phyloP scores from a whole-genome alignment of 208 protist genomes.

The Perkinsela sp. region DNA sequence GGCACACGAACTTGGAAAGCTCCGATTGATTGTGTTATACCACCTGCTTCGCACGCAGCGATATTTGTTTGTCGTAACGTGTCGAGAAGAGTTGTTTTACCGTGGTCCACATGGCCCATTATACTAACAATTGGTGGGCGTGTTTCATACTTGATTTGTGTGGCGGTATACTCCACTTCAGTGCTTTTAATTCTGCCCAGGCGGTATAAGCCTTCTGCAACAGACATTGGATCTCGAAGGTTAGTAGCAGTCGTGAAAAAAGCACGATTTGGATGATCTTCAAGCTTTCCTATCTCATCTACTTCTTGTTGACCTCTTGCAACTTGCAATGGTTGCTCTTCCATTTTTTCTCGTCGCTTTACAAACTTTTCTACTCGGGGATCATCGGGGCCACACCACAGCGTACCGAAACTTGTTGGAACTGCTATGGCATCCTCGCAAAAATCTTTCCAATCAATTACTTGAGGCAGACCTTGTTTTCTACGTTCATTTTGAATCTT shows the following conservation, averaged over 20 bases:
- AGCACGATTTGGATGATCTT: slow-evolving; percentile 44
- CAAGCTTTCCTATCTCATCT: slow-evolving; percentile 28
- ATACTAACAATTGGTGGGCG: slow-evolving; percentile 81
- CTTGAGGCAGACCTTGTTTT: slow-evolving; percentile 41
- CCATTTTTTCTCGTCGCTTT: slow-evolving; percentile 40
- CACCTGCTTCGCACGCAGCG: slow-evolving; percentile 70
- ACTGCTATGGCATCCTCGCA: slow-evolving; percentile 52
- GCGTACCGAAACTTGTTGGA: slow-evolving; percentile 29
- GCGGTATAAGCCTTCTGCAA: slow-evolving; percentile 33
- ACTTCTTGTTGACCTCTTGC: slow-evolving; percentile 25
- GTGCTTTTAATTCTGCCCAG: slow-evolving; percentile 36
- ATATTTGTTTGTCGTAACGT: slow-evolving; percentile 68
- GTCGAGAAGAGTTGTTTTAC: slow-evolving; percentile 88
- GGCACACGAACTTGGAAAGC: slow-evolving; percentile 27
- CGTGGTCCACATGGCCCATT: slow-evolving; percentile 96
- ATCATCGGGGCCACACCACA: slow-evolving; percentile 56
- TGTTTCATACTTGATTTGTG: slow-evolving; percentile 26
- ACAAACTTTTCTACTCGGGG: slow-evolving; percentile 33
- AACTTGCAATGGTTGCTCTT: slow-evolving; percentile 34
- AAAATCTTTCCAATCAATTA: slow-evolving; percentile 57
- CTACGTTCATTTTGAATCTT: slow-evolving; percentile 56
- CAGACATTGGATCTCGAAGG: slow-evolving; percentile 32
- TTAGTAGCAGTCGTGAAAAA: slow-evolving; percentile 54
- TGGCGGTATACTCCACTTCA: slow-evolving; percentile 44
- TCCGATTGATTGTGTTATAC: slow-evolving; percentile 91